Evolutionary conservation across 148 eudicot species (phyloP), one percentile per base, ranked within the genome.

Genomic region (Vaccinium darrowii): DNA sequence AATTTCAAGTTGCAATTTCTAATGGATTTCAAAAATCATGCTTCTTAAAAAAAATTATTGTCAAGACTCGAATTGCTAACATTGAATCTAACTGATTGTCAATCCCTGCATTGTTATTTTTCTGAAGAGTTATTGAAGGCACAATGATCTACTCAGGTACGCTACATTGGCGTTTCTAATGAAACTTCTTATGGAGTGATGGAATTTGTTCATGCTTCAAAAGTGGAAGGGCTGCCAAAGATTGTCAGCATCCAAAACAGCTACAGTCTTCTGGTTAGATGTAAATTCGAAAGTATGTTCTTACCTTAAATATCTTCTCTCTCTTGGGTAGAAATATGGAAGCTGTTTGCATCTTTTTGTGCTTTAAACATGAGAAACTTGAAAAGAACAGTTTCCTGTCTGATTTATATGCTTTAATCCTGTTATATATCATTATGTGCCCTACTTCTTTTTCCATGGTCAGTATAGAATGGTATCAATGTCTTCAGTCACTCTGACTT

Each of bases 171-270:
- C 56, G 95, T 96, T 84, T 96, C 99, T 19, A 96, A 95, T 89
- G 98, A 95, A 92, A 93, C 98, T 87, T 95, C 98, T 69, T 94
- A 94, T 84, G 98, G 98, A 86, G 99, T 96, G 79, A 96, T 96
- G 99, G 98, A 94, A 88, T 96, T 96, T 82, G 94, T 96, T 85
- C 97, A 93, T 82, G 95, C 98, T 78, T 97, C 98, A 82, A 94
- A 94, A 92, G 90, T 78, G 77, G 95, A 87, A 91, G 97, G 98
- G 82, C 88, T 96, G 27, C 97, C 99, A 81, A 95, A 95, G 89
- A 94, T 95, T 82, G 92, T 94, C 89, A 95, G 98, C 88, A 95
- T 95, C 69, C 98, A 95, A 85, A 95, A 95, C 81, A 91, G 86
- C 89, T 95, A 95, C 89, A 95, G 96, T 84, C 82, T 96, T 85